Percentiles rank a stretch among this genome's conserved stretches.
These are phyloP conservation scores for Yamadazyma sp. DNA, from an alignment of 1,139 yeast species.

Conservation along the genomic window DNA sequence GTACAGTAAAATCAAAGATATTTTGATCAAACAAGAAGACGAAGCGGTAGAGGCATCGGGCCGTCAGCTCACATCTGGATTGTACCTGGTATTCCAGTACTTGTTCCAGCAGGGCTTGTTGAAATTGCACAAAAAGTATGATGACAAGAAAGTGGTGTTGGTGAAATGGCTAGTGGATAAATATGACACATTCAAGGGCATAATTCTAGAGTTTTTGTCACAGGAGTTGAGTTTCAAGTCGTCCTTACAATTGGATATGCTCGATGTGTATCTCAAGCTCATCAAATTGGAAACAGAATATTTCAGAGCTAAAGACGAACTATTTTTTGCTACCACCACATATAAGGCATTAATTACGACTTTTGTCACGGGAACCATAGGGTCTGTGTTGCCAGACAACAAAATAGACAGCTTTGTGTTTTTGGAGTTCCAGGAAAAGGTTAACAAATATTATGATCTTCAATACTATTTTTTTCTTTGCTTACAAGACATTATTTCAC, in stretches of 20 bases:
- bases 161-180: constrained; percentile 64
- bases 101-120: constrained; percentile 53
- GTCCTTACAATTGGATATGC: constrained; percentile 57
- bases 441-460: constrained; percentile 59
- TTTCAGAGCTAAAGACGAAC: constrained; percentile 46
- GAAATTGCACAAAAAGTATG: constrained; percentile 33
- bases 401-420: constrained; percentile 54
- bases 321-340: constrained; percentile 63
- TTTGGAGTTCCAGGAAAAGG: constrained; percentile 58
- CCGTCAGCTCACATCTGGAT: constrained; percentile 51
- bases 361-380: constrained; percentile 42
- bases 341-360: constrained; percentile 49
- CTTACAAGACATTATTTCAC: constrained; percentile 21
- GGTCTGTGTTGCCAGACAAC: constrained; percentile 42
- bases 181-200: constrained; percentile 55
- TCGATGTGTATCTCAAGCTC: constrained; percentile 64
- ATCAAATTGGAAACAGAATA: constrained; percentile 58
- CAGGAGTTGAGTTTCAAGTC: constrained; percentile 33
- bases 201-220: constrained; percentile 41
- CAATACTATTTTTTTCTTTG: constrained; percentile 60
- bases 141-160: constrained; percentile 47
- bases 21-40: constrained; percentile 20
- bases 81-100: constrained; percentile 58
- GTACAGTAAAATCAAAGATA: constrained; percentile 26
- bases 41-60: constrained; percentile 31